Base-by-base conservation (phyloP, 2,329 filamentous ascomycete species). In the Cercospora beticola region DNA sequence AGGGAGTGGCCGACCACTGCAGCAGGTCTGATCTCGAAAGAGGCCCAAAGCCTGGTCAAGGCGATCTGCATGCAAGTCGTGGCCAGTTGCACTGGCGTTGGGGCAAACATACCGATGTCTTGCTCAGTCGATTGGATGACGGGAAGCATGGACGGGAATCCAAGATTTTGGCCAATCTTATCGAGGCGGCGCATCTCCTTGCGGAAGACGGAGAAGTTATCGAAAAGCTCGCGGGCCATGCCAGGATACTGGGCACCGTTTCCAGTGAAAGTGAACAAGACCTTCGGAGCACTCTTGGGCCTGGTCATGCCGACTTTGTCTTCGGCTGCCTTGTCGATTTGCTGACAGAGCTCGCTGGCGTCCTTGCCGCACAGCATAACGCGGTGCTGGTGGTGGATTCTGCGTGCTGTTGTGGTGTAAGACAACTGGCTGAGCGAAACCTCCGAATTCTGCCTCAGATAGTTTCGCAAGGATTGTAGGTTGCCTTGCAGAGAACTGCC, bases 321-420 rank as follows among this genome's bases (percentile, higher is more conserved):
- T 28, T 33, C 56, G 4, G 16, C 21, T 33, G 56, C 21, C 21
- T 21, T 26, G 71, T 76, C 49, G 69, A 75, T 28, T 14, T 43
- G n/a, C 36, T 62, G 43, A 6, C 82, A 31, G 36, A 59, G 71
- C 52, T 76, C 36, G 49, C 54, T 52, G 54, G 23, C 18, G 60
- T 28, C 23, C 21, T 49, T 23, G 18, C 16, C 23, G 40, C 64
- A 18, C 23, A 26, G 10, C 26, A 59, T 52, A 79, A 76, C 74
- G 12, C 83, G 82, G 77, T 85, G 84, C 76, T 84, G 84, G 77
- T 73, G 64, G 26, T 75, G 74, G 18, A 69, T 67, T 26, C 75
- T 66, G 23, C 75, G 71, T 14, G 75, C 74, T 12, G 73, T 75
- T 9, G 70, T 73, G 16, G 69, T 73, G 54, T 72, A 74, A 6